phyloP scores from a whole-genome alignment of 345 rosid genomes.

The Heritiera littoralis region DNA sequence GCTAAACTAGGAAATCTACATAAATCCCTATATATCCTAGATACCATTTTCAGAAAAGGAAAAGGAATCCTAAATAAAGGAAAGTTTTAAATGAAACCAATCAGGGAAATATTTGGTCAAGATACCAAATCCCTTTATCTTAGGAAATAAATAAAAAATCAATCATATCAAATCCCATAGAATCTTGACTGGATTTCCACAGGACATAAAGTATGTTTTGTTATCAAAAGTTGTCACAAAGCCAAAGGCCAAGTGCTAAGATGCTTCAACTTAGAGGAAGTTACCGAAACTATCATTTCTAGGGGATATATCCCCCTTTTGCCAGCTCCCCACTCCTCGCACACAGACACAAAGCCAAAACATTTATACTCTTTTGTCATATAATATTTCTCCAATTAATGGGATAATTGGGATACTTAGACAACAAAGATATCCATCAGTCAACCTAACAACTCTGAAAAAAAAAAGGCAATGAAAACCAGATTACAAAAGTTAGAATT shows the following conservation, averaged over 20 bases:
- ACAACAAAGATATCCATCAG: neutral
- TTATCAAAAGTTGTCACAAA: neutral
- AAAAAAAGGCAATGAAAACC: neutral
- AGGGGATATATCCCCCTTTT: constrained; percentile 7
- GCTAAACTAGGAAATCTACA: too few relatives aligned
- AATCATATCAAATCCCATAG: too few relatives aligned
- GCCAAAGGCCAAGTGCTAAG: neutral
- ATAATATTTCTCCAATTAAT: neutral
- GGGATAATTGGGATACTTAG: neutral
- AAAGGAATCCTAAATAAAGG: too few relatives aligned
- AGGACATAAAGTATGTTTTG: neutral
- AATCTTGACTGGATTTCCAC: too few relatives aligned
- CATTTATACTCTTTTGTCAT: neutral
- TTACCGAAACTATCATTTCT: neutral
- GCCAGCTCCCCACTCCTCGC: neutral
- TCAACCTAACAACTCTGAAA: neutral
- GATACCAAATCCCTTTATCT: too few relatives aligned
- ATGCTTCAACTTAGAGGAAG: neutral
- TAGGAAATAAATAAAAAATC: too few relatives aligned
- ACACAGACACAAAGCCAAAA: neutral
- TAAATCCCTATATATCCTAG: too few relatives aligned
- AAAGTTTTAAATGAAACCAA: too few relatives aligned
- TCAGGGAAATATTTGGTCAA: too few relatives aligned
- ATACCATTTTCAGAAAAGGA: too few relatives aligned
- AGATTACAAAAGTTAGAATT: neutral